Percentiles rank a stretch among this genome's conserved stretches.
Evolutionary conservation across 2,329 filamentous ascomycete species (phyloP).

Genomic region (Colletotrichum sp.): DNA sequence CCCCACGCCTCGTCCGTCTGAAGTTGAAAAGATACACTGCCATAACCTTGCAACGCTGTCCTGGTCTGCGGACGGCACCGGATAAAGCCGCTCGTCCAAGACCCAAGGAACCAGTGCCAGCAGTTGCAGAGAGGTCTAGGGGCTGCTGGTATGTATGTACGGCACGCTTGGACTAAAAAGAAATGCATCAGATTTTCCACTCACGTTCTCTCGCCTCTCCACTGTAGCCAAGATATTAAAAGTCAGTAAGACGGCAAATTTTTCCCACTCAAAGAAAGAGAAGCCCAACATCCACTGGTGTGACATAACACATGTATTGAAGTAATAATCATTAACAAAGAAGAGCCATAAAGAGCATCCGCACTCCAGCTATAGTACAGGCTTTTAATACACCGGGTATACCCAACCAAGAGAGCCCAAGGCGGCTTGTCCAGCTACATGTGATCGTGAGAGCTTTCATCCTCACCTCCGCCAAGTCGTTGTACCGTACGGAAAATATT

Average conservation of each 20-base stretch:
- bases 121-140: not conserved
- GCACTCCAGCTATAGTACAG: constrained; percentile 11
- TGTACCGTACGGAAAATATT: constrained; percentile 78
- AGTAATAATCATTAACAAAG: not conserved
- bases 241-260: not conserved
- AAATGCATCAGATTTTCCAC: not conserved
- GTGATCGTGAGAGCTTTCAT: constrained; percentile 29
- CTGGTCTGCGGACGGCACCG: not conserved
- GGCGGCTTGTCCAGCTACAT: not conserved
- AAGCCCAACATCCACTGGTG: not conserved
- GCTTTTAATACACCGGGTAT: constrained; percentile 20
- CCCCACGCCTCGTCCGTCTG: not conserved
- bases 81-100: not conserved
- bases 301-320: not conserved
- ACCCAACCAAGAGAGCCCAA: constrained; percentile 1
- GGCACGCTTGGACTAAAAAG: not conserved
- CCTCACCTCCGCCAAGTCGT: constrained; percentile 61
- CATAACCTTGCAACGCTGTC: not conserved
- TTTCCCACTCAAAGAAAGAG: not conserved
- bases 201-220: not conserved
- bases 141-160: not conserved
- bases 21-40: not conserved
- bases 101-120: not conserved
- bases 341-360: not conserved
- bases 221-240: not conserved